Conservation (phyloP, 2,329 filamentous ascomycete genomes). For the Lizonia empirigonia region DNA sequence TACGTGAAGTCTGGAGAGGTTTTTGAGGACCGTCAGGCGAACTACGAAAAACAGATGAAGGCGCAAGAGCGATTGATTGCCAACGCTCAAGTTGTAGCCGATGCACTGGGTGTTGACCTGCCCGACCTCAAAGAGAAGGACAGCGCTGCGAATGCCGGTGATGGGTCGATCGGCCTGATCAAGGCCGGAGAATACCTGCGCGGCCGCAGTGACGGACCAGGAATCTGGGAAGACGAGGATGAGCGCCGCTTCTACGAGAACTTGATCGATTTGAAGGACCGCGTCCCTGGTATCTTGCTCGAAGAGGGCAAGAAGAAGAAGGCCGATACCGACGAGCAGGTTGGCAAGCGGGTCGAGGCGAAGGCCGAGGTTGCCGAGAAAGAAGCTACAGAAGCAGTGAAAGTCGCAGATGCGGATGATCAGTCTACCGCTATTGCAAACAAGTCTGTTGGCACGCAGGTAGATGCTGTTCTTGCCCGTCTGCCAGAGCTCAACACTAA, state of each 20-base stretch:
- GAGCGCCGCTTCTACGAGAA: slow-evolving; percentile 99
- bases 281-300: slow-evolving; percentile 89
- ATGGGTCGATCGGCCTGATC: slow-evolving; percentile 86
- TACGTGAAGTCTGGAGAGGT: slow-evolving; percentile 99
- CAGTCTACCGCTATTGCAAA: slow-evolving; percentile 94
- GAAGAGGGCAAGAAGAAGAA: slow-evolving; percentile 98
- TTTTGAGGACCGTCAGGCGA: slow-evolving; percentile 94
- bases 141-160: slow-evolving; percentile 66
- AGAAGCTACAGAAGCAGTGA: slow-evolving; percentile 54
- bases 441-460: slow-evolving; percentile 96
- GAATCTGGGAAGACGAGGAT: slow-evolving; percentile 99
- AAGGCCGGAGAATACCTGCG: slow-evolving; percentile 93
- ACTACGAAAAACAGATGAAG: slow-evolving; percentile 93
- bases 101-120: slow-evolving; percentile 89
- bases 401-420: slow-evolving; percentile 70
- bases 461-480: slow-evolving; percentile 84
- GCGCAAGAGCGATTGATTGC: slow-evolving; percentile 86
- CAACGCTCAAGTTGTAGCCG: slow-evolving; percentile 89
- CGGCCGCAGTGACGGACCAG: slow-evolving; percentile 85
- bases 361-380: slow-evolving; percentile 51
- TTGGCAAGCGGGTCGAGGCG: slow-evolving; percentile 70
- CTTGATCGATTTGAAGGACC: slow-evolving; percentile 90
- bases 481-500: slow-evolving; percentile 93
- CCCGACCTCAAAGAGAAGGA: slow-evolving; percentile 88
- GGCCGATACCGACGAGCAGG: slow-evolving; percentile 76